Evolutionary conservation across 495 filamentous ascomycete species (phyloP), one percentile per base, ranked within the genome.

Genomic region (Usnea hakonensis): DNA sequence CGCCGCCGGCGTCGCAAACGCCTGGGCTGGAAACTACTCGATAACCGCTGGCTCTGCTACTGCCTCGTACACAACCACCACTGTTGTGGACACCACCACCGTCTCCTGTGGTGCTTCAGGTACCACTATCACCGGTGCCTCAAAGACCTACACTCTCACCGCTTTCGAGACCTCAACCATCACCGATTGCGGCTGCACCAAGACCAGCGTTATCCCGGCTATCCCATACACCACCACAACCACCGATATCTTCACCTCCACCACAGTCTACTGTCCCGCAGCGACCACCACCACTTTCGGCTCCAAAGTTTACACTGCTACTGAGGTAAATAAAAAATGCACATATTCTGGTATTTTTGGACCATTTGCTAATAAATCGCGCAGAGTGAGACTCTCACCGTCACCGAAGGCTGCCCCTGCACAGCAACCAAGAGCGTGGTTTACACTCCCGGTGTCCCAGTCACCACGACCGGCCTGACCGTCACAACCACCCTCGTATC

Each of bases 181-280:
- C 62, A 71, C 70, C 61, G 55, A 65, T 11, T 67, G 65, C 61
- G 61, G 61, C 16, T 67, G 65, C 61, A 64, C 65, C 11, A 26
- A 54, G 37, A 63, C 64, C 55, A 36, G 16, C 54, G 61, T 55
- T 43, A 62, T 78, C 66, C 66, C 66, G 63, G 77, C 74, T 65
- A 74, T 74, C 59, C 77, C 74, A 53, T 75, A 74, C 63, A 66
- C 70, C 33, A 70, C 68, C 70, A 83, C 81, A 76, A 81, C 81
- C 76, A 95, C 89, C 66, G 86, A 92, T 77, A 77, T 88, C 57
- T 83, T 92, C 70, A 90, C 87, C 57, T 77, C 82, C 50, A 87
- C 85, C 82, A 87, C 85, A 78, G 94, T 90, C 71, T 90, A 80
- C 86, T 95, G 91, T 88, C 88, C 90, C 17, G 77, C 75, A 68